Base-by-base conservation (phyloP, 192 early-diverging fungal genomes). In the Phycomyces nitens region DNA sequence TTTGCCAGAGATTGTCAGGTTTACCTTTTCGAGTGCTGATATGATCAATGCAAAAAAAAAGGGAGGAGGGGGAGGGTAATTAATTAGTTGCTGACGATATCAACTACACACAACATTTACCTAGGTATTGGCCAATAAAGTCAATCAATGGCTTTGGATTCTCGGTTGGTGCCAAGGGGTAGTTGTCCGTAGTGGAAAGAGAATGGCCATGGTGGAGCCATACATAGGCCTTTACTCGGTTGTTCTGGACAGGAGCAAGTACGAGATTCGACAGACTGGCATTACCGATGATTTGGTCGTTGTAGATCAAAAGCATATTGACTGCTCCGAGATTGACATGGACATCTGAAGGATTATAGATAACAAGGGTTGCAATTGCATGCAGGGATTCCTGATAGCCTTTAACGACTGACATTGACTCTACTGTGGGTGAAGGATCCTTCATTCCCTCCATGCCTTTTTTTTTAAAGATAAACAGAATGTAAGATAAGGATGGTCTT, bases 321-420 rank as follows among this genome's bases (percentile, higher is more conserved):
- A 70, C 29, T 23, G 58, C 40, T 23, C 73, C 73, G 3, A 75
- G 47, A 20, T 64, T 58, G 14, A 75, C 58, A 29, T 53, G 26
- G 6, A 69, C 56, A 70, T 75, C 68, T 12, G 73, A 70, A 12
- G 73, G 73, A 34, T 66, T 75, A 34, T 52, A 62, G 6, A 75
- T 65, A 24, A 49, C 47, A n/a, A 75, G 26, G 11, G 34, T 53
- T 6, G 68, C 62, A 21, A 40, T 1, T 1, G 64, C 49, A 42
- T 57, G 56, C 20, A 75, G 18, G 0, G 64, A 64, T 34, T 75
- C 73, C 3, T 42, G 27, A 29, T 57, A 59, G 21, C 73, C 73
- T 15, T 60, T 53, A 11, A 58, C 52, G 4, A 75, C 26, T 2
- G 18, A 20, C 43, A 75, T 58, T 8, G 62, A 59, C 6, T 58